phyloP scores from a whole-genome alignment of 345 rosid species.

The Gynandropsis gynandra region DNA sequence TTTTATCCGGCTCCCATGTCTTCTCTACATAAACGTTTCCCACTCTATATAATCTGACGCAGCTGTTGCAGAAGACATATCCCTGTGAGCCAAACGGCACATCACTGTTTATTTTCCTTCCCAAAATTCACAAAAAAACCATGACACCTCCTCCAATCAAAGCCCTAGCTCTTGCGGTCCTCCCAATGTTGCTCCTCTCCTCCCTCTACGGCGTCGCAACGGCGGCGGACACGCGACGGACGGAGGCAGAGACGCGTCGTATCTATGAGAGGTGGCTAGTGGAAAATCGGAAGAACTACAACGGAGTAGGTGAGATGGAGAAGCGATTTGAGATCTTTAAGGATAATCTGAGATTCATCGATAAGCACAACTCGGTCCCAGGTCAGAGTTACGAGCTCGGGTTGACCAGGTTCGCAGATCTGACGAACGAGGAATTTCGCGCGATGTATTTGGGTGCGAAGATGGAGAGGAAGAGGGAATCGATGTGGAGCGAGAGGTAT shows the following conservation, averaged over 20 bases:
- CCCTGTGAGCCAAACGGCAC: too few relatives aligned
- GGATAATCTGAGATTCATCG: conserved; percentile 43
- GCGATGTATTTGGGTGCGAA: conserved; percentile 30
- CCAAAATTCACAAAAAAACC: too few relatives aligned
- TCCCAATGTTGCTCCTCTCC: too few relatives aligned
- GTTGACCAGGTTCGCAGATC: conserved; percentile 54
- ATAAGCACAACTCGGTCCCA: conserved; percentile 38
- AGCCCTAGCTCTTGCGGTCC: too few relatives aligned
- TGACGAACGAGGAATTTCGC: conserved; percentile 48
- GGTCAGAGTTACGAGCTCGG: conserved; percentile 37
- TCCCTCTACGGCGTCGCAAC: not conserved
- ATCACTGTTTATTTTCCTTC: too few relatives aligned
- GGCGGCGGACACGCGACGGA: not conserved
- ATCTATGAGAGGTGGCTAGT: conserved; percentile 55
- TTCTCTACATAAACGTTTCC: too few relatives aligned
- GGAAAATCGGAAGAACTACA: conserved; percentile 37
- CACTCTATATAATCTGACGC: too few relatives aligned
- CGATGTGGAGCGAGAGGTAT: conserved; percentile 25
- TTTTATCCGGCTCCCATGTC: too few relatives aligned
- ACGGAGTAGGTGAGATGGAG: conserved; percentile 51
- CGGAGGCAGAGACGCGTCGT: not conserved
- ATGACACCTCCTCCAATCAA: too few relatives aligned
- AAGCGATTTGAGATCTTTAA: conserved; percentile 45
- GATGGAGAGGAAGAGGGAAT: not conserved
- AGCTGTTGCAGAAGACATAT: too few relatives aligned